Evolutionary conservation across 352 stramenopile genomes (phyloP), one percentile per base, ranked within the genome.

Genomic region (Globisporangium cylindrosporum): DNA sequence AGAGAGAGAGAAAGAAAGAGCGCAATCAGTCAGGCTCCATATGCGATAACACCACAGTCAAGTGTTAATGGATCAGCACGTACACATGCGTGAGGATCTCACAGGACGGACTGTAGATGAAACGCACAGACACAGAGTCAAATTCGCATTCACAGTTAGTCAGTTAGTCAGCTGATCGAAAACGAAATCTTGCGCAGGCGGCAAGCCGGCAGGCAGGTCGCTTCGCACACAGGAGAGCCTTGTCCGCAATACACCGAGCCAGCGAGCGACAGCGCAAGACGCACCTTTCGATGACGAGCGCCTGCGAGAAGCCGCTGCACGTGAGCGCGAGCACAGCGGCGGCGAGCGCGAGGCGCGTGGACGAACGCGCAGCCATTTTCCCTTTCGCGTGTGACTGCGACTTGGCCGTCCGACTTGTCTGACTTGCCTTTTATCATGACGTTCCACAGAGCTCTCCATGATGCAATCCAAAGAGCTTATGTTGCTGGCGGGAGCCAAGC

Each of bases 31-130:
- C 32, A 14, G 18, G 58, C 20, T 10, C 24, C 49, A 58, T 43
- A 8, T 9, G 38, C 20, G 12, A 67, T 22, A 15, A 54, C 54
- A 59, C 46, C 34, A 41, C 29, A 14, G 22, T 18, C 36, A 46
- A 32, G 29, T 14, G 18, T 3, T 18, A 1, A 25, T 4, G 7
- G 18, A 14, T 48, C 25, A 20, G 18, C 41, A 78, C 82, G 71
- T 84, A 91, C 80, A 93, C 83, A 70, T 92, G 85, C 6, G 83
- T 90, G 75, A 91, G 73, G 55, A 84, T 67, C 24, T 72, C 62
- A 68, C 80, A 89, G 58, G 73, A 69, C 9, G 85, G 82, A 27
- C 85, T 92, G 69, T 22, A 3, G 46, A 36, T 6, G 25, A 14
- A 9, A 63, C 57, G 67, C 59, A 34, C 14, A 51, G 38, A 20